A percentile compares a stretch with the other conserved stretches of the same genome.
phyloP scores from a whole-genome alignment of 108 stramenopile genomes.

The Ochromonas danica region DNA sequence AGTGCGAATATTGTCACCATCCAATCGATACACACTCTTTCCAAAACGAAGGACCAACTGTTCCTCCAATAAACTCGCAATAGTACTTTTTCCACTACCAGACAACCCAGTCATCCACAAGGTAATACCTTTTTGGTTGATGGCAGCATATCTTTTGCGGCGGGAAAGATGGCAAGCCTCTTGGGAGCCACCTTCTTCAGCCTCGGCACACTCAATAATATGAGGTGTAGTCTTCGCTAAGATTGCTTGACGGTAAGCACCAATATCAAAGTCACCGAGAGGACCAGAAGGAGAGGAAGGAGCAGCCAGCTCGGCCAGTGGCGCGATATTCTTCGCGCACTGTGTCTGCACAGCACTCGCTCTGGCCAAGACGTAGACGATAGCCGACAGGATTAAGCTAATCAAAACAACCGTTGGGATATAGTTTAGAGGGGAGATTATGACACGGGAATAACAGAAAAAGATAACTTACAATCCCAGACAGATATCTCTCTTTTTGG shows the following conservation, averaged over 20 bases:
- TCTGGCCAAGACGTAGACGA: conserved; percentile 37
- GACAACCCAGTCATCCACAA: conserved; percentile 98
- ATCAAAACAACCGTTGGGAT: neutral
- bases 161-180: conserved; percentile 86
- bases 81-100: conserved; percentile 93
- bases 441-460: neutral
- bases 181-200: conserved; percentile 81
- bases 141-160: conserved; percentile 72
- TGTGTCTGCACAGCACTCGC: neutral
- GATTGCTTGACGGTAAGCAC: conserved; percentile 66
- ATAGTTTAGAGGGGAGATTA: neutral
- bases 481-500: conserved; percentile 36
- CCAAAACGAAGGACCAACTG: conserved; percentile 81
- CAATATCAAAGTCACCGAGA: conserved; percentile 65
- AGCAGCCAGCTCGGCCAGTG: neutral
- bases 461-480: conserved; percentile 36
- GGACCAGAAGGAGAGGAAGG: conserved; percentile 10
- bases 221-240: conserved; percentile 82
- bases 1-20: conserved; percentile 83
- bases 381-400: conserved; percentile 35
- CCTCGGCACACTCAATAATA: conserved; percentile 92
- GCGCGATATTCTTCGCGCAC: neutral
- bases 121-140: conserved; percentile 88
- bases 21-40: conserved; percentile 93
- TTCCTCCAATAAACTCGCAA: conserved; percentile 94